Evolutionary conservation across 768 basidiomycete species (phyloP).

Genomic region (Rhizopogon vulgaris): DNA sequence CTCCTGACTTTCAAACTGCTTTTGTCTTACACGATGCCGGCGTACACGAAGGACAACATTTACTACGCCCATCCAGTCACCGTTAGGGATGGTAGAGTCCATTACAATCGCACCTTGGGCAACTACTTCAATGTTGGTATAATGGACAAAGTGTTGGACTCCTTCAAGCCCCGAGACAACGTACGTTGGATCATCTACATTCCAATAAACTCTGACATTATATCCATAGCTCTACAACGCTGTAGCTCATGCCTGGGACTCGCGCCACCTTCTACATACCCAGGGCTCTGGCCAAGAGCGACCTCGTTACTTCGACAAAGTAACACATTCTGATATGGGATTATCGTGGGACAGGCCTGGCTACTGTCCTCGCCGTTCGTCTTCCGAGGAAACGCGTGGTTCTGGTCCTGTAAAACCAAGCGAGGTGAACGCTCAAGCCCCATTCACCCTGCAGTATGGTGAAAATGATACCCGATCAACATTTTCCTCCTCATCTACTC

Average conservation of each 20-base stretch:
- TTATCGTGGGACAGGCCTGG: conserved; percentile 16
- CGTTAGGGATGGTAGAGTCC: conserved; percentile 10
- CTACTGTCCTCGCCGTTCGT: conserved; percentile 19
- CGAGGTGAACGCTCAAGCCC: too few species aligned
- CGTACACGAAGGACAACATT: background rate
- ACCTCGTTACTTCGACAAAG: conserved; percentile 10
- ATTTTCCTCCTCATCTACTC: conserved; percentile 15
- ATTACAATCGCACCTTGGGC: conserved; percentile 17
- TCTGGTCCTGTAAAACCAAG: conserved; percentile 16
- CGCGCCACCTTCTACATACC: conserved; percentile 7
- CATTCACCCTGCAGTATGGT: too few species aligned
- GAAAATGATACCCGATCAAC: conserved; percentile 11
- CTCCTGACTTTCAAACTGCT: too few species aligned
- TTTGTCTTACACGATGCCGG: background rate
- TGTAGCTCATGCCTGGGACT: conserved; percentile 22
- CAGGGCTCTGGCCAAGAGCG: conserved; percentile 14
- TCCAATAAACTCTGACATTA: background rate
- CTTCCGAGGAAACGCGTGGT: conserved; percentile 20
- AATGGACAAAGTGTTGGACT: conserved; percentile 12
- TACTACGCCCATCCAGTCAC: conserved; percentile 5
- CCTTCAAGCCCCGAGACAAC: conserved; percentile 7
- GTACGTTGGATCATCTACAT: conserved; percentile 6
- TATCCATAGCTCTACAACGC: conserved; percentile 23
- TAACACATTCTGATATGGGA: conserved; percentile 18
- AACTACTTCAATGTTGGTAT: conserved; percentile 19